These are phyloP conservation scores for Penicillium bialowiezense DNA, from an alignment of 495 filamentous ascomycete genomes.

Conservation along the genomic window DNA sequence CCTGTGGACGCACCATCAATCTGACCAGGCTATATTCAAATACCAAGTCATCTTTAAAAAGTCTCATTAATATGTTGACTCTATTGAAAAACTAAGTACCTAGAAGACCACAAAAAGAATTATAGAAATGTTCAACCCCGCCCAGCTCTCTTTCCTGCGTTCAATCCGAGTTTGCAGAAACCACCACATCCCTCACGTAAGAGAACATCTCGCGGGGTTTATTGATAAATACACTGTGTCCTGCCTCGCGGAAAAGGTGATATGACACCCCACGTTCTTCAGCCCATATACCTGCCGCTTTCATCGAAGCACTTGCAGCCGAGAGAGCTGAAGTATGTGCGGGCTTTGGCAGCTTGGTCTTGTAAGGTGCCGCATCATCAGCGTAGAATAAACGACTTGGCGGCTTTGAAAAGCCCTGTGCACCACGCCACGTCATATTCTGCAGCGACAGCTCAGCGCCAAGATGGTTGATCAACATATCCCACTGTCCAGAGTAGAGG, in stretches of 20 bases:
- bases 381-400: slow-evolving; percentile 20
- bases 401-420: slow-evolving; percentile 26
- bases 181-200: slow-evolving; percentile 37
- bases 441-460: slow-evolving; percentile 38
- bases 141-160: background rate
- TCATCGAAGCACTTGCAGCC: background rate
- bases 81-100: no score
- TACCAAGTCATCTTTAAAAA: no score
- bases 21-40: no score
- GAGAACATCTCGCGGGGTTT: slow-evolving; percentile 40
- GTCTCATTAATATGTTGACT: no score
- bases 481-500: slow-evolving; percentile 39
- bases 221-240: slow-evolving; percentile 34
- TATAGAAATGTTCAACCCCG: background rate
- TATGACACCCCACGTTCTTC: slow-evolving; percentile 35
- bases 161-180: slow-evolving; percentile 11
- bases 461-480: slow-evolving; percentile 41
- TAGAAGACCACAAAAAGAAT: background rate
- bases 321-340: background rate
- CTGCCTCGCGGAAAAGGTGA: slow-evolving; percentile 33
- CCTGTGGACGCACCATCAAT: no score
- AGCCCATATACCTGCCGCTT: slow-evolving; percentile 25
- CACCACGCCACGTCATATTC: slow-evolving; percentile 40
- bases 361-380: slow-evolving; percentile 22
- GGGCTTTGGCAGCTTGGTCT: background rate